phyloP scores from a whole-genome alignment of 352 stramenopile species.

The Pythium folliculosum region DNA sequence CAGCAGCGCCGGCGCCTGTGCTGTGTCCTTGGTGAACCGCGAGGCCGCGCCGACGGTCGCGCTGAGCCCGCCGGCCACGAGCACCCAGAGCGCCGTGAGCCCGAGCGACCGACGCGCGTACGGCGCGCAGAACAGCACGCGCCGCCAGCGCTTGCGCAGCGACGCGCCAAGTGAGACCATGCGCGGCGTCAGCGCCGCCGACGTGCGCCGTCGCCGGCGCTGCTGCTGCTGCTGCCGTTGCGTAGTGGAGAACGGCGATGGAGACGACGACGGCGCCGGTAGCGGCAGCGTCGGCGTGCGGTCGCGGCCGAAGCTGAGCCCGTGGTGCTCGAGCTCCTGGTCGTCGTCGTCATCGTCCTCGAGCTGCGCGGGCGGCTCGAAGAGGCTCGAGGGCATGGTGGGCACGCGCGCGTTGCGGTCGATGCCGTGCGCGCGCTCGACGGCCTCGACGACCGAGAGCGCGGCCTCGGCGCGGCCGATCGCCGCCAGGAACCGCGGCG shows the following conservation, averaged over 20 bases:
- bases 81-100: constrained; percentile 43
- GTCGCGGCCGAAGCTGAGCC: not conserved
- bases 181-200: constrained; percentile 32
- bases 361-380: constrained; percentile 39
- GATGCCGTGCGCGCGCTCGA: constrained; percentile 66
- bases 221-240: no score
- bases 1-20: constrained; percentile 6
- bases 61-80: constrained; percentile 23
- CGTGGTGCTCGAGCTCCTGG: not conserved
- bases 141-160: constrained; percentile 38
- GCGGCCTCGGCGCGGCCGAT: constrained; percentile 62
- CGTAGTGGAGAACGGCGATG: no score
- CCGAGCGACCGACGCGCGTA: constrained; percentile 40
- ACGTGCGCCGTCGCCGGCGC: constrained; percentile 22
- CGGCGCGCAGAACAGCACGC: constrained; percentile 41
- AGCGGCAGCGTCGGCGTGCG: not conserved
- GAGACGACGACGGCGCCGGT: not conserved
- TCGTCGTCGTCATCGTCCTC: constrained; percentile 15
- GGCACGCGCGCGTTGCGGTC: constrained; percentile 50
- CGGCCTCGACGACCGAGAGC: constrained; percentile 46
- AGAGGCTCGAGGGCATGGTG: constrained; percentile 55
- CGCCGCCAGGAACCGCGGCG: constrained; percentile 69
- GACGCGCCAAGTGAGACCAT: constrained; percentile 42
- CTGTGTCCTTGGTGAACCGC: constrained; percentile 8
- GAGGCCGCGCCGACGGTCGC: constrained; percentile 6